A percentile compares a stretch with the other conserved stretches of the same genome.
phyloP scores from a whole-genome alignment of 2,329 filamentous ascomycete species.

The Diaporthe longicolla region DNA sequence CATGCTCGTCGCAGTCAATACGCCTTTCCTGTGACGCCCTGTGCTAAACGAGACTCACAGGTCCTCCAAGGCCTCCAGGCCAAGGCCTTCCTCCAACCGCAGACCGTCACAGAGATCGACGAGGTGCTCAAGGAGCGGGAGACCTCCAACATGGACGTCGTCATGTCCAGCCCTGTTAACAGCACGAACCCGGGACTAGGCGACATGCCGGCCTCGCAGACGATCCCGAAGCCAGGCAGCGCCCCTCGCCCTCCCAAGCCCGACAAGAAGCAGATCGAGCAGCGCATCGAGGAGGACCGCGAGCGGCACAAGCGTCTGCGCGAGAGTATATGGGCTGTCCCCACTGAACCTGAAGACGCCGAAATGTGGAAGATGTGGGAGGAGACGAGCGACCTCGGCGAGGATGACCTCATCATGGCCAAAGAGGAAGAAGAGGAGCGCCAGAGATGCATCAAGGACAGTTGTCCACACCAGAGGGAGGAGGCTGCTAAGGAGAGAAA shows the following conservation, averaged over 20 bases:
- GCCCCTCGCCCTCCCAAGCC: slow-evolving; percentile 58
- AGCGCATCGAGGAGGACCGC: slow-evolving; percentile 95
- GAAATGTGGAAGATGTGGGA: slow-evolving; percentile 90
- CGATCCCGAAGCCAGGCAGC: slow-evolving; percentile 53
- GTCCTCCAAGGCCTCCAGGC: slow-evolving; percentile 78
- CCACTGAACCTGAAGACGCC: slow-evolving; percentile 70
- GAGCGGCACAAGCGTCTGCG: slow-evolving; percentile 93
- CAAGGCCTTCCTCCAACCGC: slow-evolving; percentile 80
- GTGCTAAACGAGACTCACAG: slow-evolving; percentile 52
- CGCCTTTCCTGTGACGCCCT: too few relatives aligned
- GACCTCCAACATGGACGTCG: slow-evolving; percentile 69
- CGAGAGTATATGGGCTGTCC: slow-evolving; percentile 94
- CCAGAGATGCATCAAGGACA: slow-evolving; percentile 52
- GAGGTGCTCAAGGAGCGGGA: slow-evolving; percentile 87
- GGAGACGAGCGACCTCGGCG: slow-evolving; percentile 86
- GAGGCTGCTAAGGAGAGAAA: slow-evolving; percentile 39
- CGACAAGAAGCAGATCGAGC: slow-evolving; percentile 92
- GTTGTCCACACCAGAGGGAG: slow-evolving; percentile 55
- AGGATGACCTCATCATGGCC: slow-evolving; percentile 85
- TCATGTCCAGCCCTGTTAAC: slow-evolving; percentile 64
- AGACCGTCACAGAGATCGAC: slow-evolving; percentile 85
- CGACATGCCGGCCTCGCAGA: slow-evolving; percentile 59
- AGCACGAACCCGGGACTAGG: slow-evolving; percentile 57
- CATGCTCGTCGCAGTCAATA: too few relatives aligned
- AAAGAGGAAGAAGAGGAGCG: slow-evolving; percentile 78